Conservation (phyloP, 1,139 yeast genomes). For the Suhomyces guaymorum region DNA sequence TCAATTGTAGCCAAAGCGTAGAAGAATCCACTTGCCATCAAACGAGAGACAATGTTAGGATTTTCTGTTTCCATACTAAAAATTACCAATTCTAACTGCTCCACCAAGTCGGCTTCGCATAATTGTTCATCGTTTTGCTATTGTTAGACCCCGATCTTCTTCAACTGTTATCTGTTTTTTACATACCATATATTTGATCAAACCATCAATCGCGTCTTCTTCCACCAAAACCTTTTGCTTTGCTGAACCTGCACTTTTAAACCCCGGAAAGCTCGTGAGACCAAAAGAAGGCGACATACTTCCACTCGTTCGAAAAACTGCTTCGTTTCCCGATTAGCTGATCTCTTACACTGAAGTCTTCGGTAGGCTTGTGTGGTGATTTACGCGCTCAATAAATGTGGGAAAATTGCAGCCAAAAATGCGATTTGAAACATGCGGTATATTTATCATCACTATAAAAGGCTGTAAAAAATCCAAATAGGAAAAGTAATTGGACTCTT, state of each 20-base stretch:
- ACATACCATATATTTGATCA: neutral
- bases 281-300: neutral
- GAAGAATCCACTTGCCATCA: conserved; percentile 10
- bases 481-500: too few relatives aligned
- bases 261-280: too few relatives aligned
- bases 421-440: conserved; percentile 1
- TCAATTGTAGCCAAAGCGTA: conserved; percentile 9
- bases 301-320: neutral
- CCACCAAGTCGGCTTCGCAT: conserved; percentile 2
- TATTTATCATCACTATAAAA: too few relatives aligned
- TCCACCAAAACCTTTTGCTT: too few relatives aligned
- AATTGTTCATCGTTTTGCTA: neutral
- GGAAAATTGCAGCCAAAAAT: conserved; percentile 11
- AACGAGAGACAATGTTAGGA: neutral
- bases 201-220: neutral
- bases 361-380: neutral
- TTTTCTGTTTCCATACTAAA: neutral
- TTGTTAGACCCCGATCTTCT: too few relatives aligned
- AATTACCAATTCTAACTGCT: conserved; percentile 1
- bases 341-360: too few relatives aligned
- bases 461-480: too few relatives aligned
- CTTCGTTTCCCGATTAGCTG: neutral
- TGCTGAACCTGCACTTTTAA: too few relatives aligned
- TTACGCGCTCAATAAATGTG: conserved; percentile 4
- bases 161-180: neutral